Evolutionary conservation across 2,329 filamentous ascomycete genomes (phyloP), one percentile per base, ranked within the genome.

Genomic region (Aspergillus vadensis): DNA sequence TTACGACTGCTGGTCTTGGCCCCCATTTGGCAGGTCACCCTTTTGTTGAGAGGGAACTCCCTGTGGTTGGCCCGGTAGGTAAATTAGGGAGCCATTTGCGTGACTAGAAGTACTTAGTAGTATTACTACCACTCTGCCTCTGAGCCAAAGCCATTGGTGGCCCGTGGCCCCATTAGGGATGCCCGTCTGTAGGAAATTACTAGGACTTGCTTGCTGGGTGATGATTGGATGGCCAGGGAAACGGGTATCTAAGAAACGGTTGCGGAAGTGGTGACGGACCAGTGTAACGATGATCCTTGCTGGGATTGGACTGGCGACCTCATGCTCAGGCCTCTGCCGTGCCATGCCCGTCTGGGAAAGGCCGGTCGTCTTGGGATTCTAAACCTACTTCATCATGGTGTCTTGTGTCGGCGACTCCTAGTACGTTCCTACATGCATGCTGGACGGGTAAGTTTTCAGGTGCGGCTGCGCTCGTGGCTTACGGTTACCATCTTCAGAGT

Each of bases 181-280:
- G 25, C 8, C 41, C 25, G 25, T 15, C 15, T 50, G 47, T 15
- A 50, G 47, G 47, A 30, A 49, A 49, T 30, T 49, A 49, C 17
- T 49, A 49, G 15, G 44, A 14, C 23, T 15, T n/a, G 44, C 5
- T 49, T 27, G 17, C 8, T 17, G 5, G 25, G 8, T 3, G 7
- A n/a, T 50, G 23, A 50, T 50, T 50, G 47, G 47, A 15, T 9
- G 47, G 10, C 25, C 25, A 12, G n/a, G 47, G 10, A 15, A 27
- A 30, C 25, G 47, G 47, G 47, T 30, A 17, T 14, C 23, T 23
- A 19, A 19, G 41, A 23, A 50, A 50, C 47, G 47, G 47, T 30
- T 50, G 47, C 47, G 47, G 47, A 50, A 50, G 41, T 6, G 5
- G 32, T 50, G 25, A 50, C 47, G 47, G 47, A n/a, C 47, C 47